Percentiles rank a stretch among this genome's conserved stretches.
Evolutionary conservation across 140 eudicot genomes (phyloP).

Genomic region (Anethum foeniculum): DNA sequence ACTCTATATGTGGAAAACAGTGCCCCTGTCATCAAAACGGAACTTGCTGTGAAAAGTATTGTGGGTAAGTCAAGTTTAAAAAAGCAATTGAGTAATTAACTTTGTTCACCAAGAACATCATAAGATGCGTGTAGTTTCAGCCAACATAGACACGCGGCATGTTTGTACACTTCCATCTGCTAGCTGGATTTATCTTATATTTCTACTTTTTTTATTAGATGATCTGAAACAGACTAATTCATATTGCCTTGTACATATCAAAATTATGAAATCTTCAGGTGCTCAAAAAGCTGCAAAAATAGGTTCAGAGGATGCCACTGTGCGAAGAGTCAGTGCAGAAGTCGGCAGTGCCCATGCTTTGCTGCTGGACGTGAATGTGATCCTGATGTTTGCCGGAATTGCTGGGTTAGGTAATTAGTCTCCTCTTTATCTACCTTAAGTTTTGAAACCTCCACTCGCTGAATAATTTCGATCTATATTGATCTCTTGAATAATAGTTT

Average conservation of each 20-base stretch:
- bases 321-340: conserved; percentile 98
- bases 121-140: background rate
- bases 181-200: background rate
- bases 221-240: background rate
- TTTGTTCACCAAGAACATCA: conserved; percentile 5
- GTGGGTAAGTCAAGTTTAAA: conserved; percentile 55
- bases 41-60: conserved; percentile 93
- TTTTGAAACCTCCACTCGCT: background rate
- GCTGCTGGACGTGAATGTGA: conserved; percentile 99
- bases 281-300: conserved; percentile 91
- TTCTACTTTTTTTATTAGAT: conserved; percentile 2
- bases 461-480: background rate
- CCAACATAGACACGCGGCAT: background rate
- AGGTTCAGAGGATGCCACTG: conserved; percentile 98
- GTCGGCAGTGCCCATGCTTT: conserved; percentile 97
- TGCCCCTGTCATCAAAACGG: conserved; percentile 79
- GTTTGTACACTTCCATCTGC: background rate
- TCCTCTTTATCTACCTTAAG: background rate
- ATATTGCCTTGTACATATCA: conserved; percentile 11
- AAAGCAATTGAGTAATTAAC: conserved; percentile 6
- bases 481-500: background rate
- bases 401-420: conserved; percentile 88
- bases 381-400: conserved; percentile 95
- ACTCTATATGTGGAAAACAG: conserved; percentile 71
- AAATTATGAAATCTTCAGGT: conserved; percentile 36